Base-by-base conservation (phyloP, 805 yeast genomes). In the Cyberlindnera euphorbiiphila region DNA sequence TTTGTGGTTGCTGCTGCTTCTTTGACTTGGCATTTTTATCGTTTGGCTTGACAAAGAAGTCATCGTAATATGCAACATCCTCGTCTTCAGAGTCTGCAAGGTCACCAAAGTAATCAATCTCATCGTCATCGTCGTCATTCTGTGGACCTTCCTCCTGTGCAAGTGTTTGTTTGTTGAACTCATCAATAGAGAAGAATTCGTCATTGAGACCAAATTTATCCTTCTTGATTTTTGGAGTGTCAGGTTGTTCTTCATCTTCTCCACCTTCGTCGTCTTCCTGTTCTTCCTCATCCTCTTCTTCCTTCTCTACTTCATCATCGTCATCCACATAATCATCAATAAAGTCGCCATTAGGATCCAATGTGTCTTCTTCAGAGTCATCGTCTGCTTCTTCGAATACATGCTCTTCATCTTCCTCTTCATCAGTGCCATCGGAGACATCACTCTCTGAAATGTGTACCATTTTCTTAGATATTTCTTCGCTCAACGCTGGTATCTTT, bases 161-260 rank as follows among this genome's bases (percentile, higher is more conserved):
- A 28, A 84, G 54, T n/a, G 79, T 76, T 56, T 80, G 87, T 53
- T 72, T 75, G 61, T 83, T 85, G 66, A 85, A 91, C 37, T 83
- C 85, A 47, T 87, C 95, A 28, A 91, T 76, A 42, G 85, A 78
- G 56, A 91, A 91, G 49, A 88, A 81, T 6, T 78, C 85, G 52
- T 86, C 95, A 55, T 89, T 85, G 21, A 89, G 68, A 1, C 88
- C 91, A 51, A 71, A 74, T 2, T 63, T 70, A 51, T 79, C 85
- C 36, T 44, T 41, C 37, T 44, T 44, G 27, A 69, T 67, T 18
- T 47, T 49, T 13, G 37, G 43, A 26, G 65, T 67, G 47, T 72
- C 68, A 21, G 57, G 34, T 19, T 37, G 63, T 21, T 53, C 58
- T 5, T 54, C 51, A 6, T 52, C 59, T 9, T 52, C 60, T 11